These are phyloP conservation scores for Melastoma candidum DNA, from an alignment of 441 rosid species.

Conservation along the genomic window DNA sequence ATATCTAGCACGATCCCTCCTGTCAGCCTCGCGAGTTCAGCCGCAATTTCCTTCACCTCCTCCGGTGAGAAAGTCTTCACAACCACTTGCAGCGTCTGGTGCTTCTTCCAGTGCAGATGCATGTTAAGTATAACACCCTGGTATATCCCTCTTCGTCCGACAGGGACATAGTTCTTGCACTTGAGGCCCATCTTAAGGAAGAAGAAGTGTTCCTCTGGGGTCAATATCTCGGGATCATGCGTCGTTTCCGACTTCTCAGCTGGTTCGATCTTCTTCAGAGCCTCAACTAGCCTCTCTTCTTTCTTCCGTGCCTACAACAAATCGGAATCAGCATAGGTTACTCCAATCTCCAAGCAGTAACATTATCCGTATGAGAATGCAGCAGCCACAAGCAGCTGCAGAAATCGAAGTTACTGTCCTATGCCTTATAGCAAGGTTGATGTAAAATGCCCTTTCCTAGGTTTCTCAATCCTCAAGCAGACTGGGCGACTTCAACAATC, in stretches of 20 bases:
- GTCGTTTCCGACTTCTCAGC: constrained; percentile 51
- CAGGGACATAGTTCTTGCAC: constrained; percentile 88
- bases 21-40: constrained; percentile 67
- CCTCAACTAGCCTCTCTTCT: constrained; percentile 63
- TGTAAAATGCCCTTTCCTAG: too few relatives aligned
- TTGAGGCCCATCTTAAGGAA: constrained; percentile 85
- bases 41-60: constrained; percentile 83
- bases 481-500: too few relatives aligned
- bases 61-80: constrained; percentile 80
- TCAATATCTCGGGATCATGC: constrained; percentile 91
- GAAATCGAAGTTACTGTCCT: too few relatives aligned
- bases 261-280: constrained; percentile 74
- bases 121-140: constrained; percentile 95
- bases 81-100: constrained; percentile 75
- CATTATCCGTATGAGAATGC: too few relatives aligned
- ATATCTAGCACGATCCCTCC: constrained; percentile 89
- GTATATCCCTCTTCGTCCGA: constrained; percentile 85
- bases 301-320: constrained; percentile 59
- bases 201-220: constrained; percentile 89
- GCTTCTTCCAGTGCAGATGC: constrained; percentile 99
- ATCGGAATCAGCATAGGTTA: neutral
- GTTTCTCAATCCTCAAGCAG: too few relatives aligned
- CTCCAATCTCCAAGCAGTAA: too few relatives aligned
- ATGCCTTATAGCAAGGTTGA: too few relatives aligned
- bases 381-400: too few relatives aligned